Evolutionary conservation across 106 monocot species (phyloP).

Genomic region (Amphibolis antarctica): DNA sequence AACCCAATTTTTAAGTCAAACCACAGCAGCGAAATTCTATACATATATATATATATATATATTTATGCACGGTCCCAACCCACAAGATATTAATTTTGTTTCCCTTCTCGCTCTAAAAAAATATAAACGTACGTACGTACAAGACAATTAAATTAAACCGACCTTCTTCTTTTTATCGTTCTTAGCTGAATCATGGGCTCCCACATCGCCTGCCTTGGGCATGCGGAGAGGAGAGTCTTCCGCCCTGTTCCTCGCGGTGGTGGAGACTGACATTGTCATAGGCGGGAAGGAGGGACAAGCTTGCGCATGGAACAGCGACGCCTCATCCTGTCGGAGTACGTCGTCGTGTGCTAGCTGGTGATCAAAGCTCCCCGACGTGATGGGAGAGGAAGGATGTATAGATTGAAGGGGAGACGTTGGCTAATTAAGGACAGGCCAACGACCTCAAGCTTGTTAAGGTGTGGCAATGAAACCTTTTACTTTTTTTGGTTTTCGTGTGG

Average conservation of each 20-base stretch:
- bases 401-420: not conserved
- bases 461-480: not conserved
- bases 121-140: no score
- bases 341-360: not conserved
- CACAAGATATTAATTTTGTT: not conserved
- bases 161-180: constrained; percentile 6
- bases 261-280: not conserved
- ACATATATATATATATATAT: no score
- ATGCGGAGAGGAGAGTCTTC: not conserved
- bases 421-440: not conserved
- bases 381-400: not conserved
- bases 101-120: not conserved
- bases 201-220: constrained; percentile 4
- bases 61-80: not conserved
- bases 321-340: not conserved
- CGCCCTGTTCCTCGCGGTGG: not conserved
- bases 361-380: not conserved
- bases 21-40: no score
- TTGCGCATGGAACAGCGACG: no score
- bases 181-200: no score
- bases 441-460: not conserved
- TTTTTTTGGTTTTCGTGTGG: not conserved
- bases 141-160: no score
- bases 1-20: not conserved
- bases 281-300: not conserved